Evolutionary conservation across 1,284 basidiomycete genomes (phyloP), one percentile per base, ranked within the genome.

Genomic region (Xerocomus minutiporus): DNA sequence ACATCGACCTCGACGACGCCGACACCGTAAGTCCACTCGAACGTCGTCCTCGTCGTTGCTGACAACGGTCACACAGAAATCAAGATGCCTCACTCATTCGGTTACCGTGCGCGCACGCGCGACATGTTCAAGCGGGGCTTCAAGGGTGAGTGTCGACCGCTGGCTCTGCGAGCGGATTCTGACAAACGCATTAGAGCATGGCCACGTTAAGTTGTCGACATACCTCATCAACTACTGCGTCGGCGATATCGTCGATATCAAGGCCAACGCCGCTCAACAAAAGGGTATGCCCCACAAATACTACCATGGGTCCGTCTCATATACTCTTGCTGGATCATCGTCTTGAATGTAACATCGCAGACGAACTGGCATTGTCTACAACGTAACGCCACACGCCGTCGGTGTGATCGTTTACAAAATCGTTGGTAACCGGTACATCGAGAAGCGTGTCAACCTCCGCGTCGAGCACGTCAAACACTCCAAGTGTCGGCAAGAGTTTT

Each of bases 231-330:
- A 85, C 77, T 99, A 90, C 86, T 86, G 87, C 67, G 84, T 98
- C 63, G 96, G 96, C 62, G 96, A 99, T 75, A 97, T 99, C 70
- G 96, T 99, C 66, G 96, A 99, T 80, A 99, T 99, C 83, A 97
- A 97, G 81, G 96, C 96, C 66, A 98, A 99, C 74, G 86, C 95
- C 58, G 92, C 95, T 50, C 91, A 97, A 77, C 97, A 99, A 84
- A 97, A 96, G 89, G 96, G 96, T 75, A 97, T 99, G 93, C 95
- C 96, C 72, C 95, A 97, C 84, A 98, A 98, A 78, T 95, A 80
- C 80, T 91, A 91, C 77, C 88, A 91, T 63, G 89, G 88, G 87
- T 80, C 50, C 34, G 46, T 46, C 39, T 25, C 23, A 7, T 42
- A 8, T 47, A 9, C 20, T 4, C 41, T 51, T 15, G 31, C 29